Evolutionary conservation across 1,284 basidiomycete species (phyloP), one percentile per base, ranked within the genome.

Genomic region (Inonotus obliquus): DNA sequence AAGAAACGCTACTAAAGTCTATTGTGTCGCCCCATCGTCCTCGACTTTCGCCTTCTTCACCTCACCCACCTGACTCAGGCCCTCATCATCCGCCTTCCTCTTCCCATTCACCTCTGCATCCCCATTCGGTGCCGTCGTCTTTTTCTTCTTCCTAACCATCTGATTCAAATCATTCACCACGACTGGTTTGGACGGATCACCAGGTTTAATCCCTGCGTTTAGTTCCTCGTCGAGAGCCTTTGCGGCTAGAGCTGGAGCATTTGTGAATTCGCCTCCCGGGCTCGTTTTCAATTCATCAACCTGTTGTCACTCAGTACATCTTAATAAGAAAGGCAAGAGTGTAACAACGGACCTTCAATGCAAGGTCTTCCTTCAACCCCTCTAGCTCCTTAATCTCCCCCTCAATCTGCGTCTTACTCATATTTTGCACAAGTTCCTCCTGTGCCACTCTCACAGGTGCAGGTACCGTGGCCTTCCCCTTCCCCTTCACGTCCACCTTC

Each of bases 71-170:
- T 21, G 4, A 32, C 32, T 9, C 32, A 32, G 9, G 4, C 32
- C 32, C 32, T n/a, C 82, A 7, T 79, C 80, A n/a, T 87, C 86
- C 1, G 85, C 86, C 72, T 89, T 91, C 56, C 89, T 81, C 71
- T 91, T 91, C 25, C 74, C 73, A 37, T 69, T 68, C 25, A 67
- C 61, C n/a, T 69, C 65, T 1, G 66, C 52, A 37, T 54, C 59
- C 29, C 35, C 60, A 45, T 32, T 54, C 11, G 61, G 51, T 3
- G 73, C 73, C 35, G 72, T 63, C 60, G 80, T 81, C 6, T 85
- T 87, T 74, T 91, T 92, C 79, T 92, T 94, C 79, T 93, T 94
- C 71, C 88, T 87, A 27, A 92, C 89, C 71, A 92, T 87, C 11
- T 81, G 81, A 4, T 91, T 94, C 51, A 95, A 76, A 69, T 95